Conservation (phyloP, 768 basidiomycete genomes). For the Amyloporia xantha region DNA sequence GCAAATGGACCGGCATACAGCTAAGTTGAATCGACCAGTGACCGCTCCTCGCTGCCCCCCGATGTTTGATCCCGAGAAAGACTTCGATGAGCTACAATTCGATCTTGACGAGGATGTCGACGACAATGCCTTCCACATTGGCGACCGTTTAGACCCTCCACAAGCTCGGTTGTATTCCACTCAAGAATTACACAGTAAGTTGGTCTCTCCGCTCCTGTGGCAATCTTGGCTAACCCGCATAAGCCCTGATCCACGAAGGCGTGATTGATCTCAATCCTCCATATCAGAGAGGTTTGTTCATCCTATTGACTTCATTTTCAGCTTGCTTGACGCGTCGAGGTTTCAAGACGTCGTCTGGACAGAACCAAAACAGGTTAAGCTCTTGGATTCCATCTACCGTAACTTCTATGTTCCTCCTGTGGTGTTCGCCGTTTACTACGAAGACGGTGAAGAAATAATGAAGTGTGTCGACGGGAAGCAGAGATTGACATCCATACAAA, state of each 20-base stretch:
- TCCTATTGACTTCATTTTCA: neutral
- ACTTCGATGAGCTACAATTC: constrained; percentile 15
- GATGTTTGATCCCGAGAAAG: too few relatives aligned
- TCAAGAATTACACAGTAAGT: constrained; percentile 17
- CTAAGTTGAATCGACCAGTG: too few relatives aligned
- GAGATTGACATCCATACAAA: constrained; percentile 40
- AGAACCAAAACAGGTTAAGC: constrained; percentile 50
- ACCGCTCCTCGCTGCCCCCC: too few relatives aligned
- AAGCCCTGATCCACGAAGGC: constrained; percentile 64
- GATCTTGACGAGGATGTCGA: constrained; percentile 11
- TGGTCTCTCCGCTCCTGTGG: neutral
- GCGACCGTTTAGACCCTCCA: constrained; percentile 13
- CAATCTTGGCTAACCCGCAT: too few relatives aligned
- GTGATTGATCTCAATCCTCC: constrained; percentile 62
- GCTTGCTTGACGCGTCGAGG: neutral
- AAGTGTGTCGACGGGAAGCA: constrained; percentile 52
- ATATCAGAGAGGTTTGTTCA: constrained; percentile 62
- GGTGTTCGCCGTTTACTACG: constrained; percentile 37
- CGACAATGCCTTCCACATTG: constrained; percentile 15
- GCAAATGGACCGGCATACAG: too few relatives aligned
- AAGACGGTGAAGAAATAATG: constrained; percentile 34
- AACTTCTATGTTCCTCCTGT: constrained; percentile 51
- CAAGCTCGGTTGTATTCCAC: constrained; percentile 17
- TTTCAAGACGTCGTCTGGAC: constrained; percentile 73
- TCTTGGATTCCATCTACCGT: constrained; percentile 45